These are phyloP conservation scores for Paramecium bursaria DNA, from an alignment of 73 alveolate species.

Conservation along the genomic window DNA sequence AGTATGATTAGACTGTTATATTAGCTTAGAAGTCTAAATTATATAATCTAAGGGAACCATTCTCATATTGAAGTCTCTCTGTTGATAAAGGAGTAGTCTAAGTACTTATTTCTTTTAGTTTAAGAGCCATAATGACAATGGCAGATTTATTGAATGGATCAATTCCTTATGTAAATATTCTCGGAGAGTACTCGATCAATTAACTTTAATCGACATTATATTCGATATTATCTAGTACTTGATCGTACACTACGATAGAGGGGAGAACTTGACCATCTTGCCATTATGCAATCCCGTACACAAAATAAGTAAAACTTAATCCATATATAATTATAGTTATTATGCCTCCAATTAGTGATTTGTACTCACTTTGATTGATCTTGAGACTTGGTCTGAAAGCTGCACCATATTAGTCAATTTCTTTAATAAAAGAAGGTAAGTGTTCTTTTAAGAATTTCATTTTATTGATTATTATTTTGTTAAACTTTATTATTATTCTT, in stretches of 20 bases:
- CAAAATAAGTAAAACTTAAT: conserved; percentile 15
- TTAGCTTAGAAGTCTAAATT: too few species aligned
- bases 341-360: conserved; percentile 31
- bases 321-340: conserved; percentile 29
- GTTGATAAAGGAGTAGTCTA: too few species aligned
- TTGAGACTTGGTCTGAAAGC: conserved; percentile 4
- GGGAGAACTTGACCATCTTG: conserved; percentile 6
- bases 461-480: too few species aligned
- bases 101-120: not conserved
- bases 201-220: not conserved
- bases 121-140: not conserved
- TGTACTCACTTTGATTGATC: conserved; percentile 1
- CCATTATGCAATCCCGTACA: conserved; percentile 21
- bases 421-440: too few species aligned
- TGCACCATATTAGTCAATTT: conserved; percentile 35
- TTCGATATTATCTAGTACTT: not conserved
- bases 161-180: not conserved
- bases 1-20: too few species aligned
- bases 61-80: too few species aligned
- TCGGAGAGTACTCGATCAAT: not conserved
- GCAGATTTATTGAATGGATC: conserved; percentile 15
- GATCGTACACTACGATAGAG: not conserved
- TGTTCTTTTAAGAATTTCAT: too few species aligned
- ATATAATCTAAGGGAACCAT: too few species aligned
- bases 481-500: too few species aligned